phyloP scores from a whole-genome alignment of 768 basidiomycete genomes.

The Boletales sp. region DNA sequence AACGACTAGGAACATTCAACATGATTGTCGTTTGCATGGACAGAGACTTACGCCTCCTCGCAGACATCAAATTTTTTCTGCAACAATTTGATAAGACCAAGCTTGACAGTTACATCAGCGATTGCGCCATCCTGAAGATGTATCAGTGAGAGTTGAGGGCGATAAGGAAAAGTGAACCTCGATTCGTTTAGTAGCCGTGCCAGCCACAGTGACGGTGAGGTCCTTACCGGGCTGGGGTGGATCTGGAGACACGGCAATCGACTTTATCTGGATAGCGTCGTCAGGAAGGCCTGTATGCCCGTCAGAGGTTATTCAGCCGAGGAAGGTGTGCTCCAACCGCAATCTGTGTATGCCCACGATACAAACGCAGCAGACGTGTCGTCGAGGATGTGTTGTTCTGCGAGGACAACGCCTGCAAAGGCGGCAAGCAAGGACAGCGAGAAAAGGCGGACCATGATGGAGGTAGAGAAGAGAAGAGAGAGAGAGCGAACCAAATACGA shows the following conservation, averaged over 20 bases:
- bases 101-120: conserved; percentile 86
- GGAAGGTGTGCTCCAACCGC: conserved; percentile 53
- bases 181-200: conserved; percentile 52
- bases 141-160: conserved; percentile 8
- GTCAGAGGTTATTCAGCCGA: conserved; percentile 2
- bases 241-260: conserved; percentile 76
- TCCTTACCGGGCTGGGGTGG: conserved; percentile 86
- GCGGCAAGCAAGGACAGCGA: conserved; percentile 27
- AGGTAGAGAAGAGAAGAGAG: conserved; percentile 14
- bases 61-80: conserved; percentile 84
- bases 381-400: conserved; percentile 32
- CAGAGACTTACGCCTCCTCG: conserved; percentile 79
- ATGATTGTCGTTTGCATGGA: neutral
- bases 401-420: conserved; percentile 22
- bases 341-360: conserved; percentile 66
- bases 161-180: conserved; percentile 45
- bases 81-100: conserved; percentile 91
- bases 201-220: conserved; percentile 81
- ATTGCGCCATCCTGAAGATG: conserved; percentile 79
- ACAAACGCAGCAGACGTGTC: conserved; percentile 34
- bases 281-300: conserved; percentile 37
- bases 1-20: conserved; percentile 44
- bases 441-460: conserved; percentile 29
- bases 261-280: conserved; percentile 60
- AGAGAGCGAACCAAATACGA: conserved; percentile 11